Evolutionary conservation across 2,329 filamentous ascomycete species (phyloP).

Genomic region (Fusarium sp.): DNA sequence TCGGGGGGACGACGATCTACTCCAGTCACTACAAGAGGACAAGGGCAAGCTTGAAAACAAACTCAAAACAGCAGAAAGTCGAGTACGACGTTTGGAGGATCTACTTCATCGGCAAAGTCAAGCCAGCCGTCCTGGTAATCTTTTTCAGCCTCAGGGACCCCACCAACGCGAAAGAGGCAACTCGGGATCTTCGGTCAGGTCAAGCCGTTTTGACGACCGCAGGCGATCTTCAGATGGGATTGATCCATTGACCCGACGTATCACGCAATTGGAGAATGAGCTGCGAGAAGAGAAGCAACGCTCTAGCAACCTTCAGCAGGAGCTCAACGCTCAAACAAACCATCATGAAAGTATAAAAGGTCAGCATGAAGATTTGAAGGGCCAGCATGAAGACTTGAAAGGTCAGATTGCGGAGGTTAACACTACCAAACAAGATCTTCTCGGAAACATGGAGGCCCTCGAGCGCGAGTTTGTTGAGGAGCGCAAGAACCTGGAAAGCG

Average conservation of each 20-base stretch:
- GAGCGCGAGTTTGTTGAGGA: slow-evolving; percentile 89
- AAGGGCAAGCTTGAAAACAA: slow-evolving; percentile 78
- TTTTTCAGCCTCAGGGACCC: slow-evolving; percentile 61
- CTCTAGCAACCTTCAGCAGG: slow-evolving; percentile 72
- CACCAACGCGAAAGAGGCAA: slow-evolving; percentile 60
- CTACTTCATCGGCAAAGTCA: slow-evolving; percentile 84
- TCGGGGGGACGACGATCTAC: slow-evolving; percentile 85
- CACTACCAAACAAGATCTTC: slow-evolving; percentile 90
- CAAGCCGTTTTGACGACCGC: slow-evolving; percentile 56
- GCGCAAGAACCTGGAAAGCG: slow-evolving; percentile 81
- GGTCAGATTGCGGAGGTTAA: slow-evolving; percentile 83
- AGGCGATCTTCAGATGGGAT: slow-evolving; percentile 58
- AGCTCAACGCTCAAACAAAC: slow-evolving; percentile 66
- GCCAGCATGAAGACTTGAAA: slow-evolving; percentile 65
- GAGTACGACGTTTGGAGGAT: slow-evolving; percentile 90
- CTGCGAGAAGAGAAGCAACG: slow-evolving; percentile 77
- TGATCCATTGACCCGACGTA: slow-evolving; percentile 58
- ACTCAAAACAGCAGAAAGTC: slow-evolving; percentile 84
- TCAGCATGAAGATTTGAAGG: slow-evolving; percentile 61
- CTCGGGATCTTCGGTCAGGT: slow-evolving; percentile 59
- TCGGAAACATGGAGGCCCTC: slow-evolving; percentile 92
- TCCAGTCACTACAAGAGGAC: slow-evolving; percentile 80
- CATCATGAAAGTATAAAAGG: slow-evolving; percentile 69
- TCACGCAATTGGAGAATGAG: slow-evolving; percentile 78
- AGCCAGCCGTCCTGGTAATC: slow-evolving; percentile 62